Evolutionary conservation across 768 basidiomycete species (phyloP), one percentile per base, ranked within the genome.

Genomic region (Amanita rubescens): DNA sequence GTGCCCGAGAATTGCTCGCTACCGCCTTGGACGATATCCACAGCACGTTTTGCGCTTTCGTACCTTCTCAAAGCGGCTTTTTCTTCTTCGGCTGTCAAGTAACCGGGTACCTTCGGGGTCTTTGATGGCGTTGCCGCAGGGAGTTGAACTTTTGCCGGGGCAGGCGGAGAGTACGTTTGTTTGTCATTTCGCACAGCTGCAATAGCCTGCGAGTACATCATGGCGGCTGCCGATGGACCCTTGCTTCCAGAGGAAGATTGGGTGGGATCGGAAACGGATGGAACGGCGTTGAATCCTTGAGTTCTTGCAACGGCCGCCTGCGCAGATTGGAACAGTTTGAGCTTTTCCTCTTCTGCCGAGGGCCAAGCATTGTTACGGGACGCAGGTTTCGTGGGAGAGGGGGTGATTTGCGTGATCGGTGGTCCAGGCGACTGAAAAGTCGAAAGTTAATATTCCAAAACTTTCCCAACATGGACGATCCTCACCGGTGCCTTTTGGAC

Each of bases 291-390:
- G 58, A 58, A 20, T 10, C 72, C 78, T 60, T 85, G 87, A 4
- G 77, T 77, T 49, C 73, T 75, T 52, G 71, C 74, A 2, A 81
- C 89, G n/a, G 77, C 82, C 1, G 76, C 79, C 60, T 84, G 82
- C 0, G 89, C 87, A 46, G 80, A 65, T 47, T 85, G 72, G 65
- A 77, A 90, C n/a, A 89, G 63, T n/a, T 77, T 73, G 1, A 76
- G 67, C 60, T 92, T 91, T 63, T 92, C 90, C 52, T 82, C 79
- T 66, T 90, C 89, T 0, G 90, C 87, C 1, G 83, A 76, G 6
- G 72, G 71, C 86, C 85, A 90, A 35, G 65, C 64, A 27, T 63
- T 60, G 27, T 55, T 55, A 17, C 62, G 44, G 47, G 3, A 51
- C 34, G 45, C 60, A 50, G 38, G 58, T 54, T 52, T 63, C 54